These are phyloP conservation scores for Rhododendron ovatum DNA, from an alignment of 148 eudicot species.

Conservation along the genomic window DNA sequence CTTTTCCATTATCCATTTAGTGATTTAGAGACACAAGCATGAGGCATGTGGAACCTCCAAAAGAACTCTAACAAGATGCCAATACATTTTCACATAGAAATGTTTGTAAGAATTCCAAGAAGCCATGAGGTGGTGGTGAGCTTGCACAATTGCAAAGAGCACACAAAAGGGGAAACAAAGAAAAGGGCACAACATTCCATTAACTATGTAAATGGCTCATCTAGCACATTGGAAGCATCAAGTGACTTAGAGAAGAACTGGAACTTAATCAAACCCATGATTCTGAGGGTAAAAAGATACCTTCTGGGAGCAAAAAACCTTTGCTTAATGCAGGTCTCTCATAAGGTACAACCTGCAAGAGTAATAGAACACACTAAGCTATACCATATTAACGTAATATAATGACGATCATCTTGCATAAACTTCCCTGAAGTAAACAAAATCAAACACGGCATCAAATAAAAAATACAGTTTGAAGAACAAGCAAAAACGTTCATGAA, in stretches of 20 bases:
- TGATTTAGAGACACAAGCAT: background rate
- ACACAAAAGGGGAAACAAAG: background rate
- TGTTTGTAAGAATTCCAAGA: background rate
- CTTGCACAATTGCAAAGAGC: background rate
- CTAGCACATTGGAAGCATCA: background rate
- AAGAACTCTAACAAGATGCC: background rate
- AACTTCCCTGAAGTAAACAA: background rate
- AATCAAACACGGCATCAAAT: background rate
- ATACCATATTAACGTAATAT: background rate
- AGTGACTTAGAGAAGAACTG: background rate
- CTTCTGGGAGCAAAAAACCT: constrained; percentile 98
- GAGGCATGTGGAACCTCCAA: background rate
- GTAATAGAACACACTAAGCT: background rate
- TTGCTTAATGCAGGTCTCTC: constrained; percentile 99
- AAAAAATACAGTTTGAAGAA: background rate
- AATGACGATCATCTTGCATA: background rate
- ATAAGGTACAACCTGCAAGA: constrained; percentile 83
- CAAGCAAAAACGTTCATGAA: background rate
- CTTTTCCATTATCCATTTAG: too few species aligned
- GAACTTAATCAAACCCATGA: background rate
- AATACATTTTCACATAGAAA: background rate
- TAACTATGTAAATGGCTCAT: background rate
- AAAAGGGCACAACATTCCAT: background rate
- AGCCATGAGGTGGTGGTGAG: background rate
- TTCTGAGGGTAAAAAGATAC: constrained; percentile 29